Conservation (phyloP, 2,329 filamentous ascomycete species). For the Aspergillus thermomutatus region DNA sequence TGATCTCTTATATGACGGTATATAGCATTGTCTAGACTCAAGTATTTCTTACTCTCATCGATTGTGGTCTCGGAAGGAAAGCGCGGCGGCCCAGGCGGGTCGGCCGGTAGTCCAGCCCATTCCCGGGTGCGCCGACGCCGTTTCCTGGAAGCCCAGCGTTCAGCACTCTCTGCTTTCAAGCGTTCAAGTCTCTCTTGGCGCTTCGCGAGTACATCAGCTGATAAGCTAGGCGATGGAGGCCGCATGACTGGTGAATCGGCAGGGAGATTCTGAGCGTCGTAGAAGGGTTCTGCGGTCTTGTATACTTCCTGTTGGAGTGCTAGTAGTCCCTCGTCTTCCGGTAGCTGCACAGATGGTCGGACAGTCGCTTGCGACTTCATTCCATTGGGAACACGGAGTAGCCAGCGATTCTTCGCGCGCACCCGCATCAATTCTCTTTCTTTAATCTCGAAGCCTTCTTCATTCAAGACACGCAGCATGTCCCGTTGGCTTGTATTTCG, state of each 20-base stretch:
- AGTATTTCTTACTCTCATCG: conserved; percentile 69
- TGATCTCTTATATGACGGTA: conserved; percentile 64
- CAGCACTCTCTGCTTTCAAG: conserved; percentile 58
- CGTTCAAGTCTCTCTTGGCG: conserved; percentile 53
- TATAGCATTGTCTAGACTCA: conserved; percentile 60
- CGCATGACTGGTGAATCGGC: conserved; percentile 17
- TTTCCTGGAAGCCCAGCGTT: conserved; percentile 62
- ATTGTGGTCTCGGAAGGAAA: conserved; percentile 82
- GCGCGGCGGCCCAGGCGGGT: conserved; percentile 65
- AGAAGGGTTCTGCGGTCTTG: conserved; percentile 27
- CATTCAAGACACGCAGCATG: conserved; percentile 67
- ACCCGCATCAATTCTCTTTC: conserved; percentile 68
- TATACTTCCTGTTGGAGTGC: conserved; percentile 40
- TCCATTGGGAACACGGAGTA: conserved; percentile 60
- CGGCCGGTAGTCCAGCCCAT: conserved; percentile 66
- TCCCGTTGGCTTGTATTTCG: conserved; percentile 68
- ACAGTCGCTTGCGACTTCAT: conserved; percentile 46
- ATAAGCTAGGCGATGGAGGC: conserved; percentile 32
- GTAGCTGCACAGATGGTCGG: conserved; percentile 21
- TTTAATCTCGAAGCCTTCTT: conserved; percentile 71
- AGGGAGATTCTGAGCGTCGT: conserved; percentile 25
- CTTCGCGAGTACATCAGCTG: conserved; percentile 50
- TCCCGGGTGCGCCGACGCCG: conserved; percentile 65
- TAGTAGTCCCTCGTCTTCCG: conserved; percentile 37
- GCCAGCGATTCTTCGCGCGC: conserved; percentile 65